Conservation (phyloP, 306 rosid species). For the Datisca glomerata region DNA sequence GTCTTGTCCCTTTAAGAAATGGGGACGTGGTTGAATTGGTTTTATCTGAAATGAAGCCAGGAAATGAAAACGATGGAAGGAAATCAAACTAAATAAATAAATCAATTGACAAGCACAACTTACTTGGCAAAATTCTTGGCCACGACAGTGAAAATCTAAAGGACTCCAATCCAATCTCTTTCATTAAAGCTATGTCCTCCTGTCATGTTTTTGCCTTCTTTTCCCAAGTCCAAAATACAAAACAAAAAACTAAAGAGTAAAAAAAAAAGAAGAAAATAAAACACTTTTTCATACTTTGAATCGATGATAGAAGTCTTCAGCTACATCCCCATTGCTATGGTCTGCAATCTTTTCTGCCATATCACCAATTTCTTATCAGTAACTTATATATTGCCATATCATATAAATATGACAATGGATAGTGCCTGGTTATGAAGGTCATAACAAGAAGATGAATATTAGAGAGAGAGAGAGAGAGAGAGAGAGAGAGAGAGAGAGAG, state of each 20-base stretch:
- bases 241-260: not conserved
- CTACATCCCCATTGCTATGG: constrained; percentile 20
- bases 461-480: no score
- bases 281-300: constrained; percentile 21
- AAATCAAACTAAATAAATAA: not conserved
- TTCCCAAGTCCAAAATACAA: no score
- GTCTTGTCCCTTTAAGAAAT: no score
- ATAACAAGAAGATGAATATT: no score
- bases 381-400: no score
- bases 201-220: constrained; percentile 11
- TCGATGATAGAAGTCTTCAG: constrained; percentile 23
- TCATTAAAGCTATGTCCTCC: constrained; percentile 31
- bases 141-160: constrained; percentile 50
- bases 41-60: no score
- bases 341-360: constrained; percentile 33
- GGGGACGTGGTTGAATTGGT: no score
- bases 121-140: constrained; percentile 42
- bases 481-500: no score
- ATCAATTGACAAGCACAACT: not conserved
- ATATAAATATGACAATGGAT: no score
- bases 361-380: not conserved
- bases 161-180: constrained; percentile 38
- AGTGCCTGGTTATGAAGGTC: no score
- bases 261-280: not conserved
- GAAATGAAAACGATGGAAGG: no score